Evolutionary conservation across 1,139 yeast species (phyloP), one percentile per base, ranked within the genome.

Genomic region (Saccharomyces hybrid): DNA sequence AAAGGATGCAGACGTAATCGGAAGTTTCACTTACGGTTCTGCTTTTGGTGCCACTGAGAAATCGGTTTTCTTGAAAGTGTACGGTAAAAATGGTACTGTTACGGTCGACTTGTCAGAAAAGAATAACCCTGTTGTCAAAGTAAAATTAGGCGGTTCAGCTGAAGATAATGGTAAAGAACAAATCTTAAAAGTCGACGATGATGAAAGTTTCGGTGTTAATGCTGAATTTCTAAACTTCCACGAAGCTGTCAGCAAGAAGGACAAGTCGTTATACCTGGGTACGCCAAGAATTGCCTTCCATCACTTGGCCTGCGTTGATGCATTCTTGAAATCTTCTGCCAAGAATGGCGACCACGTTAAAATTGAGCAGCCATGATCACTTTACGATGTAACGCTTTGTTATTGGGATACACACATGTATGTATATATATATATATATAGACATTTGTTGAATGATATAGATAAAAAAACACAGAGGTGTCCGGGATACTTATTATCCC

Each of bases 1-100:
- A 69, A 76, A 78, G 64, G 70, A 75, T 53, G 74, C 78, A 47
- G 88, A 88, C 49, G 82, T 76, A 25, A 84, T 89, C 68, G 98
- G 98, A 62, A 83, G 93, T 32, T 90, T 88, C 75, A 86, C 91
- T 28, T 90, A 90, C 67, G 95, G 96, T 49, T 86, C 95, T 42
- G 84, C 91, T 16, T 86, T 89, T 66, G 97, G 96, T 52, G 88
- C 93, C 52, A 80, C 88, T 56, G 86, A 84, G 52, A 87, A 88
- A 70, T 73, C 80, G 32, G 79, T 84, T 52, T 75, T 71, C 60
- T 82, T 91, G 70, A 80, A 80, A 59, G 83, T 91, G 53, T 82
- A 80, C 64, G 98, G 97, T 61, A 79, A 80, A 49, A 78, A 84
- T 54, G 98, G 98, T 53, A 82, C 95, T 11, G 70, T 87, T 25